Evolutionary conservation across 1,284 basidiomycete species (phyloP).

Genomic region (Fistulinella cinereoalba): DNA sequence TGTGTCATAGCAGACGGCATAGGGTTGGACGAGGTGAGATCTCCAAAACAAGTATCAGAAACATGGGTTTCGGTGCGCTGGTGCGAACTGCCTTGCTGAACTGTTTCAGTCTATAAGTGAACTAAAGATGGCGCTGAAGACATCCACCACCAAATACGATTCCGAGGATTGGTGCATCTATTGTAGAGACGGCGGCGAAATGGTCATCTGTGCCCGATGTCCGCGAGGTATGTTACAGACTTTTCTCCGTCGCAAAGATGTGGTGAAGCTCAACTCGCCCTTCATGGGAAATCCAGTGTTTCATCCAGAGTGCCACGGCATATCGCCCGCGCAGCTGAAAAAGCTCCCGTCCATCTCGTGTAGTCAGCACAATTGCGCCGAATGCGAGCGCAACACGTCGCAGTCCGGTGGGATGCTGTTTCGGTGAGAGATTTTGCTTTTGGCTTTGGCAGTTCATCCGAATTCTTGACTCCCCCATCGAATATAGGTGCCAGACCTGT

Average conservation of each 20-base stretch:
- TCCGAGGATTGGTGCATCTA: conserved; percentile 56
- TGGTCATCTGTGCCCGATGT: conserved; percentile 47
- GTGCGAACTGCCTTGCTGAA: conserved; percentile 3
- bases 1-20: conserved; percentile 39
- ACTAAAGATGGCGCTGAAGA: conserved; percentile 19
- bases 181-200: conserved; percentile 57
- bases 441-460: not conserved
- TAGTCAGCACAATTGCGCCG: conserved; percentile 49
- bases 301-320: conserved; percentile 46
- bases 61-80: not conserved
- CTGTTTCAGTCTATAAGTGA: conserved; percentile 15
- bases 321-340: conserved; percentile 32
- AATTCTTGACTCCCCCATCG: not conserved
- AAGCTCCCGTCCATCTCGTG: conserved; percentile 35
- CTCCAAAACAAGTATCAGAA: not conserved
- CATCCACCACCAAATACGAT: conserved; percentile 37
- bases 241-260: conserved; percentile 4
- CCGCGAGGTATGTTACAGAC: conserved; percentile 45
- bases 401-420: conserved; percentile 53
- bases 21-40: conserved; percentile 31
- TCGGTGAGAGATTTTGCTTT: conserved; percentile 32
- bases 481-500: conserved; percentile 53
- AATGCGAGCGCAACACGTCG: conserved; percentile 40
- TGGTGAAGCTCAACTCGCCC: not conserved
- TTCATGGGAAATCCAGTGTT: conserved; percentile 40